A percentile compares a stretch with the other conserved stretches of the same genome.
Evolutionary conservation across 1,284 basidiomycete genomes (phyloP).

Genomic region (Coniferiporia sulphurascens): DNA sequence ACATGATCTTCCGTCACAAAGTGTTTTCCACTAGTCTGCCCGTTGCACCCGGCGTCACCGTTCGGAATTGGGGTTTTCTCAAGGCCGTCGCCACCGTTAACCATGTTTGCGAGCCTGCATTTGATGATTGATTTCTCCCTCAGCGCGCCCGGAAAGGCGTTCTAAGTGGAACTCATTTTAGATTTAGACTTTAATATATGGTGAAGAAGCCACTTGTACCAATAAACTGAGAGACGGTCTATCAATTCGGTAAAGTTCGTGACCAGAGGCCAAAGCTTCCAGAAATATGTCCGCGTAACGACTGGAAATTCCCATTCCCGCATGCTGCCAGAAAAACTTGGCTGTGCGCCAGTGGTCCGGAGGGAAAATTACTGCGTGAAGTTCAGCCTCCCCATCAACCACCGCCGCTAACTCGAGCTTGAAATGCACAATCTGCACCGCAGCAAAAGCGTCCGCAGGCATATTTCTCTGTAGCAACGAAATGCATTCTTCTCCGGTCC

Average conservation of each 20-base stretch:
- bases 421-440: no score
- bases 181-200: no score
- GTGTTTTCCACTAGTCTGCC: conserved; percentile 41
- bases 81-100: conserved; percentile 24
- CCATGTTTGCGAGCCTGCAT: conserved; percentile 7
- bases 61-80: conserved; percentile 27
- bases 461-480: no score
- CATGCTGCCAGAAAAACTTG: conserved; percentile 96
- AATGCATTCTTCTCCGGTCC: no score
- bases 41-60: conserved; percentile 19
- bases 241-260: conserved; percentile 24
- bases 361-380: conserved; percentile 83
- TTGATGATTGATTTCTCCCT: conserved; percentile 3
- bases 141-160: background rate
- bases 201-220: conserved; percentile 18
- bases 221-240: conserved; percentile 24
- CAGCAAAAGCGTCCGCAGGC: no score
- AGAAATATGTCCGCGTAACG: conserved; percentile 84
- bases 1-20: conserved; percentile 79
- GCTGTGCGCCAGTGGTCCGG: conserved; percentile 49
- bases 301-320: conserved; percentile 86
- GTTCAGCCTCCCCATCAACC: conserved; percentile 39
- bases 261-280: conserved; percentile 46
- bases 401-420: conserved; percentile 47
- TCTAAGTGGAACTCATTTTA: background rate